A percentile compares a stretch with the other conserved stretches of the same genome.
These are phyloP conservation scores for Aspergillus leporis DNA, from an alignment of 495 filamentous ascomycete species.

Conservation along the genomic window DNA sequence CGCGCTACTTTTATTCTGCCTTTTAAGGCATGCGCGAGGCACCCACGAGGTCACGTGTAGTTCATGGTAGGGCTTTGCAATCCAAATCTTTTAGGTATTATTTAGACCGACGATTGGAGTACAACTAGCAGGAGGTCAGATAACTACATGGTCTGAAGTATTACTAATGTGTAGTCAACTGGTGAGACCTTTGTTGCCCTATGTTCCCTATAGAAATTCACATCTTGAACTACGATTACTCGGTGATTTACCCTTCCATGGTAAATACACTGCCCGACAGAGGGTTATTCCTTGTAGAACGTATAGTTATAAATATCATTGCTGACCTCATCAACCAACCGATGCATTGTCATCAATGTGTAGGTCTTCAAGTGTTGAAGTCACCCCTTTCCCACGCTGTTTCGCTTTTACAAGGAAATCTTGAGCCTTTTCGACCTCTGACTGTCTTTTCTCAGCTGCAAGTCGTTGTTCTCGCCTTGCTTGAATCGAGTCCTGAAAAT, in stretches of 20 bases:
- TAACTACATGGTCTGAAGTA: no score
- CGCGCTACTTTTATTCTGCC: slow-evolving; percentile 16
- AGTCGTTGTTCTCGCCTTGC: slow-evolving; percentile 33
- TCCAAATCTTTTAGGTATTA: not conserved
- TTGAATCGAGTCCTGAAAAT: slow-evolving; percentile 24
- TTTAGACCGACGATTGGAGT: not conserved
- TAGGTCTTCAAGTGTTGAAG: slow-evolving; percentile 34
- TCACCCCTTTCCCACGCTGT: slow-evolving; percentile 34
- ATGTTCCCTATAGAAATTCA: no score
- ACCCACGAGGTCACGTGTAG: slow-evolving; percentile 47
- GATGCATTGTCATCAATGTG: slow-evolving; percentile 30
- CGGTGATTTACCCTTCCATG: not conserved
- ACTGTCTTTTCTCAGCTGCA: slow-evolving; percentile 34
- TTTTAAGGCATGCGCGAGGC: slow-evolving; percentile 24
- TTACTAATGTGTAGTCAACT: no score
- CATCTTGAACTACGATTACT: no score
- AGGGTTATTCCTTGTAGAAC: not conserved
- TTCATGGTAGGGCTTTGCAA: not conserved
- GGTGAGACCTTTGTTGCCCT: no score
- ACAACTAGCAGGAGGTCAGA: not conserved
- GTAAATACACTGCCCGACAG: not conserved
- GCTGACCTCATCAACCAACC: not conserved
- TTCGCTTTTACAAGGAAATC: slow-evolving; percentile 40
- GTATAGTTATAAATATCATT: not conserved
- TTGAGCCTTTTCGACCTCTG: slow-evolving; percentile 33